A percentile compares a stretch with the other conserved stretches of the same genome.
Evolutionary conservation across 169 alveolate species (phyloP).

Genomic region (Perkinsus chesapeaki): DNA sequence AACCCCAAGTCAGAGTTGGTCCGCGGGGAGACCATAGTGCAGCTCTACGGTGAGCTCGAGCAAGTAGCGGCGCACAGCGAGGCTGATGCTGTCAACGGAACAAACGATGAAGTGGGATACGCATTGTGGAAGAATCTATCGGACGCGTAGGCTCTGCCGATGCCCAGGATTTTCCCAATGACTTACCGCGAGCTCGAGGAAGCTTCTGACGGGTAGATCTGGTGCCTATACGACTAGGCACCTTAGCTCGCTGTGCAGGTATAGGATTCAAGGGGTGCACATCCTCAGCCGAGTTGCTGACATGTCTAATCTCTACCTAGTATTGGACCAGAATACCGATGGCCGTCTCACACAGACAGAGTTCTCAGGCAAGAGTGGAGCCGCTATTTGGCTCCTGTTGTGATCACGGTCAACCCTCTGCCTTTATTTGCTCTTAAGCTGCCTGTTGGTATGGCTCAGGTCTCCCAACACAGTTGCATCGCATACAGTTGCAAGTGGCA

Average conservation of each 20-base stretch:
- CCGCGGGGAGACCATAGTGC: background rate
- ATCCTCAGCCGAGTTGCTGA: background rate
- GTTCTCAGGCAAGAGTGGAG: background rate
- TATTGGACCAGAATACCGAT: background rate
- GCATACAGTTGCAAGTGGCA: background rate
- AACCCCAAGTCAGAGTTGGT: background rate
- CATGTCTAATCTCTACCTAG: background rate
- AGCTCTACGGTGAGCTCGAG: background rate
- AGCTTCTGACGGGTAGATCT: background rate
- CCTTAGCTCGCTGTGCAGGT: background rate
- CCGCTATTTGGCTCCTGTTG: background rate
- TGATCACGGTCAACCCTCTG: too few relatives aligned
- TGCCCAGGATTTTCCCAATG: background rate
- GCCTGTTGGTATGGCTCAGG: background rate
- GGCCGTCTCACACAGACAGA: slow-evolving; percentile 1
- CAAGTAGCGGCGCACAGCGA: background rate
- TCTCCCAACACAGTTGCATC: background rate
- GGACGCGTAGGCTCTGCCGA: background rate
- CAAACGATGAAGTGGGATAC: background rate
- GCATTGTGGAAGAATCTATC: background rate
- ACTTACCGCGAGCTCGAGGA: background rate
- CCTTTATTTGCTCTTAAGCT: too few relatives aligned
- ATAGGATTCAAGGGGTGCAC: background rate
- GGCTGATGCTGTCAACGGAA: background rate
- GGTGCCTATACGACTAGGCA: background rate